These are phyloP conservation scores for Lepiota venenata DNA, from an alignment of 768 basidiomycete genomes.

Conservation along the genomic window DNA sequence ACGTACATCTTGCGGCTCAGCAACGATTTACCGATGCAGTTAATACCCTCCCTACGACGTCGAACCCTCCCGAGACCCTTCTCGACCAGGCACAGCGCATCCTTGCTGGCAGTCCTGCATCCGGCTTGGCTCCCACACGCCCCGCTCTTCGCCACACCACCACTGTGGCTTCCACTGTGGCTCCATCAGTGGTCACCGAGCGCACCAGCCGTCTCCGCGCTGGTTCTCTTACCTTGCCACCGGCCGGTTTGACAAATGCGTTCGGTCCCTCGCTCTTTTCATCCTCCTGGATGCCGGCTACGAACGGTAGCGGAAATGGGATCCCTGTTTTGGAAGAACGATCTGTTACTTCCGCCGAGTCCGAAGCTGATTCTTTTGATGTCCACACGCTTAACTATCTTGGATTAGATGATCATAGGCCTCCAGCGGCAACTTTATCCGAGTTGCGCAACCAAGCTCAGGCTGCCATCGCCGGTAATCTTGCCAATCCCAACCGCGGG, in stretches of 20 bases:
- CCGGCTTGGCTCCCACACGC: constrained; percentile 44
- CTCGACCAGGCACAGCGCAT: constrained; percentile 49
- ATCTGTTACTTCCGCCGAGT: constrained; percentile 76
- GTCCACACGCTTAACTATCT: constrained; percentile 96
- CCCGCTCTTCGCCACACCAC: constrained; percentile 75
- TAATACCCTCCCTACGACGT: constrained; percentile 39
- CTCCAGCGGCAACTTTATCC: constrained; percentile 85
- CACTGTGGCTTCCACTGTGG: constrained; percentile 56
- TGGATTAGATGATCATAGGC: constrained; percentile 80
- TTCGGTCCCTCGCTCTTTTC: constrained; percentile 90
- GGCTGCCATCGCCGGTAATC: constrained; percentile 82
- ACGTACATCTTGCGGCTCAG: constrained; percentile 85
- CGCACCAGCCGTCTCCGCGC: constrained; percentile 85
- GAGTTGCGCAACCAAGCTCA: constrained; percentile 89
- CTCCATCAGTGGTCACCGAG: constrained; percentile 50
- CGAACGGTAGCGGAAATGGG: constrained; percentile 49
- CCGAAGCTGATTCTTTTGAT: constrained; percentile 82
- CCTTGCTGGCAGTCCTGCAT: constrained; percentile 42
- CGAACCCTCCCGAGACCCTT: constrained; percentile 28
- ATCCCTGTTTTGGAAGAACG: constrained; percentile 77
- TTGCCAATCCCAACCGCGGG: constrained; percentile 74
- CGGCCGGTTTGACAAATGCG: constrained; percentile 73
- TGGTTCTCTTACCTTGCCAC: constrained; percentile 86
- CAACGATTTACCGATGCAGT: constrained; percentile 66
- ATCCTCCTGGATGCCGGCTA: constrained; percentile 78